A percentile compares a stretch with the other conserved stretches of the same genome.
Conservation (phyloP, 495 filamentous ascomycete genomes). For the Chaetomium fimeti region DNA sequence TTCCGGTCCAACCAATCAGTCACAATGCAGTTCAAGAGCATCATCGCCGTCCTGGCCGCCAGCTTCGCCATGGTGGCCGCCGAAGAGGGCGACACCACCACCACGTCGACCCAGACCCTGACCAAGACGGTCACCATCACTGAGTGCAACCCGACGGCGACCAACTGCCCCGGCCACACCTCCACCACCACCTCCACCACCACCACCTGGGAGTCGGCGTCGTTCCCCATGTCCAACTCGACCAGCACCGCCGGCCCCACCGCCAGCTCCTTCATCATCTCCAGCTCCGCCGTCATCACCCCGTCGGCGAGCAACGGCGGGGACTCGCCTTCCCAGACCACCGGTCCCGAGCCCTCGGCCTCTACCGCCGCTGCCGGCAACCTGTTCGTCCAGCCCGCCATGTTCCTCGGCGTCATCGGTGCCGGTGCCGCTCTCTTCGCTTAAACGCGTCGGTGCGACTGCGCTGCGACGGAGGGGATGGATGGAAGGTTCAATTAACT, state of each 20-base stretch:
- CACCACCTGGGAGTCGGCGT: slow-evolving; percentile 25
- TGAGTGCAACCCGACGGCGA: slow-evolving; percentile 46
- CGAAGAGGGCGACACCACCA: slow-evolving; percentile 32
- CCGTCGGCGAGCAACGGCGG: slow-evolving; percentile 7
- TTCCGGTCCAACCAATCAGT: neutral
- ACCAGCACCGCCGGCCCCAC: slow-evolving; percentile 41
- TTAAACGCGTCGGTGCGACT: slow-evolving; percentile 24
- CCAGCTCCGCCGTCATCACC: slow-evolving; percentile 32
- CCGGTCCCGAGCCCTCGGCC: slow-evolving; percentile 25
- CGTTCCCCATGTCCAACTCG: slow-evolving; percentile 40
- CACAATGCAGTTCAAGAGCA: slow-evolving; percentile 44
- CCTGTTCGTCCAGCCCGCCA: slow-evolving; percentile 41
- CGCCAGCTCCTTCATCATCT: slow-evolving; percentile 34
- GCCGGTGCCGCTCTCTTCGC: slow-evolving; percentile 45
- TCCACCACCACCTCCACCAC: slow-evolving; percentile 31
- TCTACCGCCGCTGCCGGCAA: slow-evolving; percentile 38
- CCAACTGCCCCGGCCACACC: slow-evolving; percentile 45
- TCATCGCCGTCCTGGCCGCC: slow-evolving; percentile 37
- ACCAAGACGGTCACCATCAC: slow-evolving; percentile 51
- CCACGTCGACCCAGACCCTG: slow-evolving; percentile 46
- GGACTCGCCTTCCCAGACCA: slow-evolving; percentile 10
- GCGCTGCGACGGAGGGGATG: neutral
- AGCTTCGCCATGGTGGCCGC: slow-evolving; percentile 34
- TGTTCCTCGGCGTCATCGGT: slow-evolving; percentile 45
- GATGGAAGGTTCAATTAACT: neutral